phyloP scores from a whole-genome alignment of 345 rosid genomes.

The Aquilaria malaccensis region DNA sequence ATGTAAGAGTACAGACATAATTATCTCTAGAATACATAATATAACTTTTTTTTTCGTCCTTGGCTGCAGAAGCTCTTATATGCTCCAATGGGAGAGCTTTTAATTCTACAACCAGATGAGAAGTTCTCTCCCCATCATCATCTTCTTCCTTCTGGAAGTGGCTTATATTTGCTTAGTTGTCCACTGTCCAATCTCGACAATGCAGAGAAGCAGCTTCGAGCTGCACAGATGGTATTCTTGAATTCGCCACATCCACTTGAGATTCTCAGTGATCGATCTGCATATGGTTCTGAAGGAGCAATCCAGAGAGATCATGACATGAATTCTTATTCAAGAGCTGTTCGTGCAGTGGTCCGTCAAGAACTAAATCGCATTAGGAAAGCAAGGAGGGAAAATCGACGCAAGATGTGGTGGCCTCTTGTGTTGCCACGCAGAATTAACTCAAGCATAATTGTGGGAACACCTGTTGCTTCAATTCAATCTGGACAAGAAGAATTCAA shows the following conservation, averaged over 20 bases:
- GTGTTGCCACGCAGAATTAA: conserved; percentile 22
- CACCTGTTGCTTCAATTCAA: conserved; percentile 19
- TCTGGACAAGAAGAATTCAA: conserved; percentile 21
- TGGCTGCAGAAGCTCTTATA: conserved; percentile 51
- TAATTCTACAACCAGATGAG: conserved; percentile 82
- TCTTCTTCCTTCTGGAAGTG: conserved; percentile 77
- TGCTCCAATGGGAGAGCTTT: conserved; percentile 84
- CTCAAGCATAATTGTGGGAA: conserved; percentile 26
- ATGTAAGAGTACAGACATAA: too few relatives aligned
- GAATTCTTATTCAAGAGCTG: conserved; percentile 59
- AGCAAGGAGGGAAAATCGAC: conserved; percentile 42
- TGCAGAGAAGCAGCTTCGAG: conserved; percentile 51
- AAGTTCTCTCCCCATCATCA: conserved; percentile 69
- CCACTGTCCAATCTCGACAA: conserved; percentile 28
- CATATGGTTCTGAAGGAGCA: conserved; percentile 74
- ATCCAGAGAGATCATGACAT: conserved; percentile 83
- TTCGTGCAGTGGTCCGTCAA: conserved; percentile 51
- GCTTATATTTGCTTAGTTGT: conserved; percentile 46
- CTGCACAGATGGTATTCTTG: conserved; percentile 54
- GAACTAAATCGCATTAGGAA: conserved; percentile 58
- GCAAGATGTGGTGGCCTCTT: conserved; percentile 69
- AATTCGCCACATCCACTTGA: conserved; percentile 89
- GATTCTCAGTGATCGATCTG: conserved; percentile 62
- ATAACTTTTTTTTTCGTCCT: background rate
- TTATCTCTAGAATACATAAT: background rate